Evolutionary conservation across 2,329 filamentous ascomycete genomes (phyloP).

Genomic region (Epichloe scottii): DNA sequence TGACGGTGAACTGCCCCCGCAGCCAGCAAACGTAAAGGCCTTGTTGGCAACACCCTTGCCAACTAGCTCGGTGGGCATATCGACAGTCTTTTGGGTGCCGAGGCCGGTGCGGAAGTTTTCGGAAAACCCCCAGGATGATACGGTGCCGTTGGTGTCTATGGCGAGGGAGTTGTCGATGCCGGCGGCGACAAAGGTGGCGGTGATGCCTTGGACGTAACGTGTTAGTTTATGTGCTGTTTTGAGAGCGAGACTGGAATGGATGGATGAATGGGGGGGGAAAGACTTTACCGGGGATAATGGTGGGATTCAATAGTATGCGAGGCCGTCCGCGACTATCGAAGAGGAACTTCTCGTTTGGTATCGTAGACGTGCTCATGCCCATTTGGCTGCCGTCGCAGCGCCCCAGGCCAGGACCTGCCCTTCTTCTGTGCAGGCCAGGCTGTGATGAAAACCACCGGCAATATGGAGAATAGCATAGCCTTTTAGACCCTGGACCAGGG

Average conservation of each 20-base stretch:
- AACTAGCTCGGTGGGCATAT: slow-evolving; percentile 2
- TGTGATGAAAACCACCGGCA: slow-evolving; percentile 26
- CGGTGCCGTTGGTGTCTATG: slow-evolving; percentile 50
- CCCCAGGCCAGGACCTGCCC: slow-evolving; percentile 33
- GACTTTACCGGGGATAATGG: slow-evolving; percentile 13
- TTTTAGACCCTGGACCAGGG: slow-evolving; percentile 34
- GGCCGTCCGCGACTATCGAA: slow-evolving; percentile 4
- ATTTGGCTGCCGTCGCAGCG: slow-evolving; percentile 27
- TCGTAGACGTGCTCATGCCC: slow-evolving; percentile 5
- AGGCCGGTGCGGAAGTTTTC: slow-evolving; percentile 61
- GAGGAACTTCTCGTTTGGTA: slow-evolving; percentile 4
- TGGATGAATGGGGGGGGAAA: no score
- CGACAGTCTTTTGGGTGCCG: slow-evolving; percentile 30
- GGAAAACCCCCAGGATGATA: slow-evolving; percentile 63
- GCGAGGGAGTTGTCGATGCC: slow-evolving; percentile 57
- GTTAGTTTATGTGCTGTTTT: neutral
- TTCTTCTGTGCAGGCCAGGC: slow-evolving; percentile 30
- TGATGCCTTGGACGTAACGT: slow-evolving; percentile 1
- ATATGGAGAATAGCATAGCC: slow-evolving; percentile 43
- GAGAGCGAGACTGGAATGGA: neutral
- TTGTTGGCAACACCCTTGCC: slow-evolving; percentile 1
- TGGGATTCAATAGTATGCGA: slow-evolving; percentile 12
- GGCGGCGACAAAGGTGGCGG: slow-evolving; percentile 32
- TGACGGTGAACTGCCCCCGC: slow-evolving; percentile 5
- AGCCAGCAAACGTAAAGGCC: slow-evolving; percentile 5